Base-by-base conservation (phyloP, 2,329 filamentous ascomycete genomes). In the Hymenoscyphus infarciens region DNA sequence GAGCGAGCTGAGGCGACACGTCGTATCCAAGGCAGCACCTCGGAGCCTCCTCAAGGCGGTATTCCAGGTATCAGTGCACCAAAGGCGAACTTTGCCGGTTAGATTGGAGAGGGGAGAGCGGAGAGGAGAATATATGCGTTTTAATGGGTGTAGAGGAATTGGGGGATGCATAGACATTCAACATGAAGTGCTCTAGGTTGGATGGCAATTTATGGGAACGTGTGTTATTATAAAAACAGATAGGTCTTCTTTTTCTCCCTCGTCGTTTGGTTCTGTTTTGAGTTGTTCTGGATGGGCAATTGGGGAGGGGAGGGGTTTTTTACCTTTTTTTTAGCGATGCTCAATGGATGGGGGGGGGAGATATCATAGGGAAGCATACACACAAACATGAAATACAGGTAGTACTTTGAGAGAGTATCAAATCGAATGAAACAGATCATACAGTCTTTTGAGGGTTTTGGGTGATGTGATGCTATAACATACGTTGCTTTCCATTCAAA, bases 1-100 rank as follows among this genome's bases (percentile, higher is more conserved):
- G 93, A 97, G 69, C 92, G 91, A 79, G 84, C 88, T 74, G 91
- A 93, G 29, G 94, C 93, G 35, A 91, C 92, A 79, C 87, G 93
- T 29, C 87, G 92, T 60, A 97, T 97, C 64, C 87, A 85, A 74
- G 85, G 88, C 53, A 87, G 83, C 58, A 61, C 71, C 29, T 45
- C 56, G 22, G 55, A 31, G 3, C 35, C 55, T 53, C 5, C 49
- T 2, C 16, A 35, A 8, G 62, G 59, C 6, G 19, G 42, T 11
- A n/a, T 49, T 25, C 42, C 42, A 22, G 42, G 42, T 10, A 22
- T 49, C 10, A 64, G 39, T 11, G 33, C 60, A 7, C 63, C 59
- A 11, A 62, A 33, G 10, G 67, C 69, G 58, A 70, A 63, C 56
- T 61, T 71, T 60, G 66, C 67, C 27, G 70, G 70, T 29, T 72